Percentiles rank a stretch among this genome's conserved stretches.
Conservation (phyloP, 306 rosid species). For the Malus sylvestris region DNA sequence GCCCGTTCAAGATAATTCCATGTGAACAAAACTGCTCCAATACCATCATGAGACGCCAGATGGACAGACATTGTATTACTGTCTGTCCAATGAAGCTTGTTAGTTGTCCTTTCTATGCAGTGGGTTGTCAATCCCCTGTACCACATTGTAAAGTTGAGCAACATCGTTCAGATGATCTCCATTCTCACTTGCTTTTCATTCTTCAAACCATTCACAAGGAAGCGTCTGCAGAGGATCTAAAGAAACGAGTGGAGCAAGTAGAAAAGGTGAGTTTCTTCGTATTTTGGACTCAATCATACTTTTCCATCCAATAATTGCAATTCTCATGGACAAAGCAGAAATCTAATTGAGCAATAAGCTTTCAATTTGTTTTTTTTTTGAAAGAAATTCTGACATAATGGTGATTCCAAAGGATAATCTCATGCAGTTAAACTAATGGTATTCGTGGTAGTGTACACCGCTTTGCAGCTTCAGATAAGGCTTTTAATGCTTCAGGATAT, state of each 20-base stretch:
- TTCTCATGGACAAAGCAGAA: not conserved
- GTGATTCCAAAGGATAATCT: not conserved
- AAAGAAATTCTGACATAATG: not conserved
- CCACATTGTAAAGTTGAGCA: conserved; percentile 45
- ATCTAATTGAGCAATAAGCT: not conserved
- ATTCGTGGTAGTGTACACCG: not conserved
- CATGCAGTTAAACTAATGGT: not conserved
- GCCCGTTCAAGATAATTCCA: conserved; percentile 68
- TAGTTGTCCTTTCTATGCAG: conserved; percentile 66
- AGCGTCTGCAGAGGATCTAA: conserved; percentile 44
- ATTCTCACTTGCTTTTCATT: conserved; percentile 47
- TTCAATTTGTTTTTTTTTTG: not conserved
- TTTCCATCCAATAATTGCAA: not conserved
- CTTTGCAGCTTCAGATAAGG: not conserved
- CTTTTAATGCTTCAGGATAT: not conserved
- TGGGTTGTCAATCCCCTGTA: conserved; percentile 61
- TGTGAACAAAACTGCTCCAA: conserved; percentile 76
- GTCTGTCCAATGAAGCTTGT: conserved; percentile 83
- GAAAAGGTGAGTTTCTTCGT: conserved; percentile 37
- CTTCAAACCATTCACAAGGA: conserved; percentile 55
- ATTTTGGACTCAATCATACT: not conserved
- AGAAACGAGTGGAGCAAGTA: conserved; percentile 44
- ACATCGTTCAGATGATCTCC: conserved; percentile 42
- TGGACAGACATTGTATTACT: conserved; percentile 89
- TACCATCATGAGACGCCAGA: conserved; percentile 63